These are phyloP conservation scores for Cyberlindnera japonica DNA, from an alignment of 805 yeast species.

Conservation along the genomic window DNA sequence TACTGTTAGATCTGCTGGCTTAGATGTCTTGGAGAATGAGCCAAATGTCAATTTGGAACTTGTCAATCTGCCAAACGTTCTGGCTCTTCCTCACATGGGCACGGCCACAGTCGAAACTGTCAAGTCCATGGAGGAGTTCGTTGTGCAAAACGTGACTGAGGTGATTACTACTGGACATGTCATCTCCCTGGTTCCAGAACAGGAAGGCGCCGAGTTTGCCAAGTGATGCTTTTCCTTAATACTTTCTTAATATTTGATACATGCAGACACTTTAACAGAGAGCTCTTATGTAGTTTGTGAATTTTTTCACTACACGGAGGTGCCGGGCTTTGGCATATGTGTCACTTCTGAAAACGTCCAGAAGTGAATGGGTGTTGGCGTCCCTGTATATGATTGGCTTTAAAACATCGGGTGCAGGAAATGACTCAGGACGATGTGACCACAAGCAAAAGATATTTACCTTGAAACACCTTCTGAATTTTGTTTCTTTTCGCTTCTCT, in stretches of 20 bases:
- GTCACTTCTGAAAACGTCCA: too few relatives aligned
- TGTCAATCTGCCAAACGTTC: conserved; percentile 59
- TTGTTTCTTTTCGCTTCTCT: too few relatives aligned
- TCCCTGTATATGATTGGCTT: too few relatives aligned
- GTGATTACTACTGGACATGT: conserved; percentile 66
- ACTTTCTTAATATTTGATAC: background rate
- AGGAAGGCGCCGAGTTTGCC: conserved; percentile 27
- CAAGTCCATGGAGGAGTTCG: conserved; percentile 83
- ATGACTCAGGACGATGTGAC: too few relatives aligned
- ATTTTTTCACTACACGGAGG: too few relatives aligned
- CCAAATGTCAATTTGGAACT: conserved; percentile 68
- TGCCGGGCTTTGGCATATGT: too few relatives aligned
- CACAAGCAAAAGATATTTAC: too few relatives aligned
- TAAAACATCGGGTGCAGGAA: too few relatives aligned
- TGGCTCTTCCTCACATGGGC: conserved; percentile 87
- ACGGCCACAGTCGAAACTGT: conserved; percentile 75
- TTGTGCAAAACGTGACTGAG: conserved; percentile 61
- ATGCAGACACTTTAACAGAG: background rate
- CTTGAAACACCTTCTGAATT: too few relatives aligned
- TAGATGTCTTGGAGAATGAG: conserved; percentile 75
- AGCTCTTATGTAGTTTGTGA: too few relatives aligned
- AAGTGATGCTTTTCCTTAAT: too few relatives aligned
- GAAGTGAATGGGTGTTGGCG: too few relatives aligned
- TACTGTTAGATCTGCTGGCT: conserved; percentile 62
- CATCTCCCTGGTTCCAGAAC: conserved; percentile 77